These are phyloP conservation scores for Psophocarpus tetragonolobus DNA, from an alignment of 306 rosid species.

Conservation along the genomic window DNA sequence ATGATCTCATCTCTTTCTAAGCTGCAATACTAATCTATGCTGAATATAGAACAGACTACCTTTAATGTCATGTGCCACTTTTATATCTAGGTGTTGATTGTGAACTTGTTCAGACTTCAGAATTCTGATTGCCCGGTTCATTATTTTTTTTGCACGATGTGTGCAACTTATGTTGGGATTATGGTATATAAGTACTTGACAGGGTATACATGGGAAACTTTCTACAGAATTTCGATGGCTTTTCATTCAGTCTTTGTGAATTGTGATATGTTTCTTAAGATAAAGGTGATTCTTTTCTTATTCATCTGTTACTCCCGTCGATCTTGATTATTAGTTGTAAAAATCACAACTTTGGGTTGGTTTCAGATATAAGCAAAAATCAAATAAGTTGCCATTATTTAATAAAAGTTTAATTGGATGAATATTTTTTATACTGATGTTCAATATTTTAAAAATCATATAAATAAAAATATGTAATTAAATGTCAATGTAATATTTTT, in stretches of 20 bases:
- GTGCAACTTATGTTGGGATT: slow-evolving; percentile 36
- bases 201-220: slow-evolving; percentile 36
- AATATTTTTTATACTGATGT: too few relatives aligned
- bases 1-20: slow-evolving; percentile 85
- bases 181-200: slow-evolving; percentile 41
- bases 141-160: slow-evolving; percentile 24
- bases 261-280: not conserved
- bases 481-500: too few relatives aligned
- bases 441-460: too few relatives aligned
- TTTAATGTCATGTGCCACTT: slow-evolving; percentile 28
- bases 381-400: too few relatives aligned
- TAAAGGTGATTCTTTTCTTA: not conserved
- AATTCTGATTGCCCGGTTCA: slow-evolving; percentile 37
- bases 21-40: slow-evolving; percentile 14
- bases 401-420: too few relatives aligned
- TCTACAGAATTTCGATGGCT: slow-evolving; percentile 6
- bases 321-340: too few relatives aligned
- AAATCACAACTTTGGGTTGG: too few relatives aligned
- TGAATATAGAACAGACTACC: slow-evolving; percentile 27
- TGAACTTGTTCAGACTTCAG: slow-evolving; percentile 36
- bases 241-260: slow-evolving; percentile 2
- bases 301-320: too few relatives aligned
- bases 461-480: too few relatives aligned
- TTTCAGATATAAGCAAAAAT: too few relatives aligned
- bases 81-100: slow-evolving; percentile 42